Evolutionary conservation across 2,329 filamentous ascomycete genomes (phyloP).

Genomic region (Xylariaceae sp.): DNA sequence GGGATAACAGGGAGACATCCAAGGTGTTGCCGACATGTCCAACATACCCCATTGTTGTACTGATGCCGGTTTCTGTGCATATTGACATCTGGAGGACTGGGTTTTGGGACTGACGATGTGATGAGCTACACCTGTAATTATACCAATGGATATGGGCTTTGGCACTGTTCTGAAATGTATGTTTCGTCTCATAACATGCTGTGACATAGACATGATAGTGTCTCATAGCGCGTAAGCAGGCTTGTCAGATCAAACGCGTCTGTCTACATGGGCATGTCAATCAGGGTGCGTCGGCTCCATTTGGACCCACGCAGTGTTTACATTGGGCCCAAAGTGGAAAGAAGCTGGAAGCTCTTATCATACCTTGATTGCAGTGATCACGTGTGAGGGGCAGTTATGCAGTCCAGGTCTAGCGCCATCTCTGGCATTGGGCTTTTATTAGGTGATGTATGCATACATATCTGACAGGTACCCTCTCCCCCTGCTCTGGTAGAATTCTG

Average conservation of each 20-base stretch:
- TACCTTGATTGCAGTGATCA: slow-evolving; percentile 21
- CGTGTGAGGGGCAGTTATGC: slow-evolving; percentile 16
- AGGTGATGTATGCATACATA: too few relatives aligned
- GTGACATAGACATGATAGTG: not conserved
- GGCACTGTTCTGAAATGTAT: slow-evolving; percentile 11
- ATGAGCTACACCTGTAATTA: slow-evolving; percentile 33
- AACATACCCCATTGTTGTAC: slow-evolving; percentile 6
- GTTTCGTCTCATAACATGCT: slow-evolving; percentile 5
- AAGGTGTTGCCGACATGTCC: not conserved
- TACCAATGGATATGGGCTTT: slow-evolving; percentile 22
- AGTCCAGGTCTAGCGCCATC: too few relatives aligned
- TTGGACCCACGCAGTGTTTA: slow-evolving; percentile 17
- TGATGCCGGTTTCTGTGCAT: slow-evolving; percentile 8
- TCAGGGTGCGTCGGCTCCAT: too few relatives aligned
- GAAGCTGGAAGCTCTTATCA: slow-evolving; percentile 7
- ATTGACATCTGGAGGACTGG: slow-evolving; percentile 1
- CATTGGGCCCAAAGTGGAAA: slow-evolving; percentile 16
- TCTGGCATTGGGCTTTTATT: too few relatives aligned
- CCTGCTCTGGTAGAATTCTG: too few relatives aligned
- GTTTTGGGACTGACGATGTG: slow-evolving; percentile 26
- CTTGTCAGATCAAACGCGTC: too few relatives aligned
- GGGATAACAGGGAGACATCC: slow-evolving; percentile 1
- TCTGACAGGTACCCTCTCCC: too few relatives aligned
- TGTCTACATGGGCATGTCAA: too few relatives aligned
- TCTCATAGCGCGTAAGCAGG: too few relatives aligned